Percentiles rank a stretch among this genome's conserved stretches.
Evolutionary conservation across 2,329 filamentous ascomycete species (phyloP).

Genomic region (Penicillium glabrum): DNA sequence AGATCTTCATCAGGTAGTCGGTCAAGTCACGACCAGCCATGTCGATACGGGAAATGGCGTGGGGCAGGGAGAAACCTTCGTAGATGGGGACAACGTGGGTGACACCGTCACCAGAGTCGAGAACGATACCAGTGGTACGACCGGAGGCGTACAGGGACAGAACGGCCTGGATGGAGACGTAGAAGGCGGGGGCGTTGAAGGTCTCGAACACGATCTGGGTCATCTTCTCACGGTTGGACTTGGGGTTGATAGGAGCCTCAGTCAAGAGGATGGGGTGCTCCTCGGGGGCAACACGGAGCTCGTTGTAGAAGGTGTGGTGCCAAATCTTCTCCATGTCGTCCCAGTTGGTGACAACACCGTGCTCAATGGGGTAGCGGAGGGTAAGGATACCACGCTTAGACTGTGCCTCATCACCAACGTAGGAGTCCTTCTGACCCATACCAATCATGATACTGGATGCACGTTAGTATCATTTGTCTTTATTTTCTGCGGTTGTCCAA

Average conservation of each 20-base stretch:
- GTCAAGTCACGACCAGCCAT: constrained; percentile 99
- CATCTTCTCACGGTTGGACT: constrained; percentile 99
- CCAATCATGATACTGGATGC: constrained; percentile 95
- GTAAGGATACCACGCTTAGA: constrained; percentile 99
- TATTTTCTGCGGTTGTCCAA: not conserved
- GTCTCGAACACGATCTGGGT: constrained; percentile 99
- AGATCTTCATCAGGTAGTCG: constrained; percentile 99
- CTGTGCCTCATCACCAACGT: constrained; percentile 99
- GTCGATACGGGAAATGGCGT: constrained; percentile 99
- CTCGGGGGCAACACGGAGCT: constrained; percentile 99
- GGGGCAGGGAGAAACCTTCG: constrained; percentile 99
- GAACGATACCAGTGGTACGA: constrained; percentile 99
- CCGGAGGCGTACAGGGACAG: constrained; percentile 98
- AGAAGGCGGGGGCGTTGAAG: constrained; percentile 99
- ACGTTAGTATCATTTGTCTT: constrained; percentile 30
- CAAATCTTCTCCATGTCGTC: constrained; percentile 99
- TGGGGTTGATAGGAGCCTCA: constrained; percentile 99
- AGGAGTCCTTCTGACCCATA: constrained; percentile 99
- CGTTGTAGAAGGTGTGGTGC: constrained; percentile 99
- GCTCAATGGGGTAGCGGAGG: constrained; percentile 99
- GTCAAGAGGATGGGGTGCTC: constrained; percentile 99
- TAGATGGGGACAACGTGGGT: constrained; percentile 99
- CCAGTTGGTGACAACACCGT: constrained; percentile 99
- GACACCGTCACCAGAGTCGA: constrained; percentile 99
- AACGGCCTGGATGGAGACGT: constrained; percentile 99